A percentile compares a stretch with the other conserved stretches of the same genome.
Conservation (phyloP, 163 green algal genomes). For the Volvox carteri region DNA sequence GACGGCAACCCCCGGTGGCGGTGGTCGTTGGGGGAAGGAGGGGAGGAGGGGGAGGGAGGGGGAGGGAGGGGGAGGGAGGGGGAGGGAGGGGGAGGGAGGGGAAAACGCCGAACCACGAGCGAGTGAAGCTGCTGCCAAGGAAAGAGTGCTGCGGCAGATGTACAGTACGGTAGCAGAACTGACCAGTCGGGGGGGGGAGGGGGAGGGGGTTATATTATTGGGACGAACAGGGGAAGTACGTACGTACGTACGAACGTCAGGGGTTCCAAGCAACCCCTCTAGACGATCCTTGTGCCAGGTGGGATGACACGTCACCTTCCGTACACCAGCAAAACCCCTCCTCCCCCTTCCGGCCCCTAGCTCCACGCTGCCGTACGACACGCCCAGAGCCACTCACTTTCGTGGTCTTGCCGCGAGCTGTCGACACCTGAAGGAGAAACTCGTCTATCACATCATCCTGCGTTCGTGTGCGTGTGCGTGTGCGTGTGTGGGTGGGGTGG, state of each 20-base stretch:
- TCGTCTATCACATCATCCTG: constrained; percentile 55
- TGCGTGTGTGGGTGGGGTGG: background rate
- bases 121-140: too few relatives aligned
- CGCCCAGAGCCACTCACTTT: constrained; percentile 72
- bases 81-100: background rate
- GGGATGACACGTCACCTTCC: too few relatives aligned
- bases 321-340: too few relatives aligned
- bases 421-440: constrained; percentile 79
- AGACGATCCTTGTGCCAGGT: too few relatives aligned
- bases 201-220: too few relatives aligned
- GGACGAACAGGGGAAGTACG: background rate
- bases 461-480: background rate
- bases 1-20: too few relatives aligned
- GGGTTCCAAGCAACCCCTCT: background rate
- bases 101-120: too few relatives aligned
- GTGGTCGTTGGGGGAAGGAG: too few relatives aligned
- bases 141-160: too few relatives aligned
- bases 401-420: constrained; percentile 70
- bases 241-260: background rate
- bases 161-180: too few relatives aligned
- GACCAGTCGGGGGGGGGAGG: too few relatives aligned
- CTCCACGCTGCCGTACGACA: too few relatives aligned
- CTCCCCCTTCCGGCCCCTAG: constrained; percentile 5
- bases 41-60: background rate
- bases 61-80: background rate